Evolutionary conservation across 2,329 filamentous ascomycete genomes (phyloP).

Genomic region (Emergomyces africanus): DNA sequence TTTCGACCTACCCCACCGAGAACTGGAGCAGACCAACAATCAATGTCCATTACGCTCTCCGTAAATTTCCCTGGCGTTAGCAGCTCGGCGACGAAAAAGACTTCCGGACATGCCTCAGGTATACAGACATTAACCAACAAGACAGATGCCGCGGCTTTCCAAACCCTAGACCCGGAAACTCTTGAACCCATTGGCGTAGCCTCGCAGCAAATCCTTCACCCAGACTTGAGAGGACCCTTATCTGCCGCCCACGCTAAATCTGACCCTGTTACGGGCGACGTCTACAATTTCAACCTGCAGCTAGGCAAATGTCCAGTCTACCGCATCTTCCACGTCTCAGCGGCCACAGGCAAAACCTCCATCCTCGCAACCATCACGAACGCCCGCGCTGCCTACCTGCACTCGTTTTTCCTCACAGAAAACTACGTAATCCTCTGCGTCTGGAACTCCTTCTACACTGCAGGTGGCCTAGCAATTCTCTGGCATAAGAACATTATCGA

Average conservation of each 20-base stretch:
- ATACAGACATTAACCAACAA: constrained; percentile 46
- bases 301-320: constrained; percentile 48
- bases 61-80: constrained; percentile 49
- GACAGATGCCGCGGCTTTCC: constrained; percentile 44
- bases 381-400: constrained; percentile 56
- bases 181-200: constrained; percentile 59
- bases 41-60: constrained; percentile 54
- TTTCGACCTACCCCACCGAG: constrained; percentile 31
- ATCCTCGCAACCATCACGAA: constrained; percentile 56
- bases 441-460: constrained; percentile 50
- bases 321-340: constrained; percentile 54
- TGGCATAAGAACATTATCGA: constrained; percentile 57
- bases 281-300: constrained; percentile 72
- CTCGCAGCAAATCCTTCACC: constrained; percentile 50
- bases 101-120: constrained; percentile 18
- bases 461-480: constrained; percentile 46
- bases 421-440: constrained; percentile 62
- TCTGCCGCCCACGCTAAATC: constrained; percentile 59
- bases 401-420: constrained; percentile 63
- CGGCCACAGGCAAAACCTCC: constrained; percentile 50
- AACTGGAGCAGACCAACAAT: constrained; percentile 28
- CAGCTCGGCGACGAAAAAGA: constrained; percentile 12
- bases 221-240: constrained; percentile 52
- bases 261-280: constrained; percentile 59
- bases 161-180: constrained; percentile 55